Base-by-base conservation (phyloP, 192 early-diverging fungal species). In the Coemansia sp. region DNA sequence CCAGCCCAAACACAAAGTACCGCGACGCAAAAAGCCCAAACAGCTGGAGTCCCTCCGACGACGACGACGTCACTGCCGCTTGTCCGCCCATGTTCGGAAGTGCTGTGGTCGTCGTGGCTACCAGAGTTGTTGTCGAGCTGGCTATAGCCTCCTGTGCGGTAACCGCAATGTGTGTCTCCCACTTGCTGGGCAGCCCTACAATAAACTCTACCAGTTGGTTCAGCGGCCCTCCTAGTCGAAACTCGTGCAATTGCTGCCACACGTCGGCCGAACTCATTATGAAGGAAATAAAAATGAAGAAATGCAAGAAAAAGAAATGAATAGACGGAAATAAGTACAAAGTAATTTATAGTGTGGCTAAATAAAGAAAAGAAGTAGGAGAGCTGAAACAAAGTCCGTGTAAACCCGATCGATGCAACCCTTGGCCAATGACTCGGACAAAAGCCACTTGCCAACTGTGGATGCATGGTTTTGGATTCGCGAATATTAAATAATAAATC, bases 181-280 rank as follows among this genome's bases (percentile, higher is more conserved):
- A 68, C 33, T 20, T 64, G 33, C 40, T 38, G 2, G 79, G 71
- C 16, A 81, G 20, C 29, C 47, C 73, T 0, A 27, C 78, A 2
- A 74, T 11, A 33, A 64, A 65, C 29, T 71, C 72, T 20, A 82
- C 39, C 18, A 74, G 55, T 24, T 65, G 46, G 18, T 62, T 62
- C 11, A 77, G 31, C 29, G 68, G 68, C 31, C 24, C 75, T 39
- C 80, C 69, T 4, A 77, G 47, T 12, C 69, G 76, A 41, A 73
- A 63, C 24, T 76, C 68, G n/a, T 74, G 70, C 47, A 84, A 62
- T 62, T 84, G 77, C 68, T 84, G 77, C 81, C 81, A 84, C 41
- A 84, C 81, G 62, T 79, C 81, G 5, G 76, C 24, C 57, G 31
- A 34, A 16, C 57, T 60, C 57, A 60, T 60, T 36, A 15, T 18